Percentiles rank a stretch among this genome's conserved stretches.
phyloP scores from a whole-genome alignment of 805 yeast genomes.

The Cyberlindnera meyerae region DNA sequence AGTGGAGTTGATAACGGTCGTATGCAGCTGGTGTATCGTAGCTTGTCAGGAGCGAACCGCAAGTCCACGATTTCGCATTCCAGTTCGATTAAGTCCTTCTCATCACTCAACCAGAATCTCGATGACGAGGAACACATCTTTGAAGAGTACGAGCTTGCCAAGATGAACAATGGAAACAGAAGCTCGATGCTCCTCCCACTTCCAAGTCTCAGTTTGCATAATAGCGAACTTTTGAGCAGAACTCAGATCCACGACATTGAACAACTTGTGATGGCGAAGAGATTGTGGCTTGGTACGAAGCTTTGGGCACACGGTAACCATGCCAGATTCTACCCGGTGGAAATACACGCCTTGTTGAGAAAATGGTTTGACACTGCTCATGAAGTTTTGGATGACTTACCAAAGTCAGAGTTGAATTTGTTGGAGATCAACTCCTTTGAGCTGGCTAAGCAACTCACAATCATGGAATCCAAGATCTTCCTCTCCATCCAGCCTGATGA shows the following conservation, averaged over 20 bases:
- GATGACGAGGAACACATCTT: conserved; percentile 42
- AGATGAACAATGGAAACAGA: conserved; percentile 36
- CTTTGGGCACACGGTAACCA: conserved; percentile 21
- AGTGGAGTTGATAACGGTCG: conserved; percentile 18
- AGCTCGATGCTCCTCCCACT: conserved; percentile 32
- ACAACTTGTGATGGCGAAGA: conserved; percentile 44
- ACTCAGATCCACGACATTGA: conserved; percentile 35
- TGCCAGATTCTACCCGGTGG: conserved; percentile 21
- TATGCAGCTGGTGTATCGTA: conserved; percentile 50
- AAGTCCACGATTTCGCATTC: conserved; percentile 34
- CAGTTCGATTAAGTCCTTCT: conserved; percentile 27
- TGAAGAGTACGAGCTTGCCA: conserved; percentile 54
- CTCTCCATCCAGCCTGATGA: conserved; percentile 61
- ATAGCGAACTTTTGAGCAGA: conserved; percentile 21
- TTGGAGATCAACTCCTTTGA: conserved; percentile 61
- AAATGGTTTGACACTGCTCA: conserved; percentile 56
- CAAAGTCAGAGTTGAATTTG: conserved; percentile 15
- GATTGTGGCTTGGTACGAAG: conserved; percentile 39
- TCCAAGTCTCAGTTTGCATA: conserved; percentile 23
- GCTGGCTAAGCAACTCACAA: conserved; percentile 70
- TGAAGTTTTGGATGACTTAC: conserved; percentile 25
- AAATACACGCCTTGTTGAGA: conserved; percentile 27
- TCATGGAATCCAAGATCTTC: conserved; percentile 65
- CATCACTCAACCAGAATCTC: conserved; percentile 26
- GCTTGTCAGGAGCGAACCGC: conserved; percentile 30